These are phyloP conservation scores for Cryphonectria carpinicola DNA, from an alignment of 2,329 filamentous ascomycete species.

Conservation along the genomic window DNA sequence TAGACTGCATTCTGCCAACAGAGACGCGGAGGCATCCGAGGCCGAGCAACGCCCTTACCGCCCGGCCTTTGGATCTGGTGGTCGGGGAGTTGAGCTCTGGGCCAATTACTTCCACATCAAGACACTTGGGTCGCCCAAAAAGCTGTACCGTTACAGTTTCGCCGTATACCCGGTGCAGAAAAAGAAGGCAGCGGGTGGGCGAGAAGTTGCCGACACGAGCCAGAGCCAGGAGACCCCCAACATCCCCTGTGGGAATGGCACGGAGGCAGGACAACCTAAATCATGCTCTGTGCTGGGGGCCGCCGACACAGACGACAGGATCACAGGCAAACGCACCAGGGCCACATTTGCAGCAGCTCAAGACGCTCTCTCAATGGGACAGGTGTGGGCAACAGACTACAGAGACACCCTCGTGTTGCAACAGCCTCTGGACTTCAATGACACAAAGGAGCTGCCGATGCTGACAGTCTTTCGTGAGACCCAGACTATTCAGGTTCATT, in stretches of 20 bases:
- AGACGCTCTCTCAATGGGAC: background rate
- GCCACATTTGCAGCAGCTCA: background rate
- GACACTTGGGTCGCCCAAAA: conserved; percentile 36
- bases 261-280: background rate
- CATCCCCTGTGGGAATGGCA: background rate
- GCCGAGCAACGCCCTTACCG: background rate
- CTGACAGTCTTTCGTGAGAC: background rate
- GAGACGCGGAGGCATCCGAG: background rate
- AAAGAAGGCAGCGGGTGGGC: background rate
- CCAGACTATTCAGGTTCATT: background rate
- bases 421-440: background rate
- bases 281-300: background rate
- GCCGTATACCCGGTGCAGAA: background rate
- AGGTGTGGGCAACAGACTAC: background rate
- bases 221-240: background rate
- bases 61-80: conserved; percentile 32
- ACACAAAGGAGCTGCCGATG: background rate
- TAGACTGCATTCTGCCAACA: background rate
- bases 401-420: background rate
- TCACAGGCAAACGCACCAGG: background rate
- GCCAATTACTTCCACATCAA: conserved; percentile 58
- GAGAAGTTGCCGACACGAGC: background rate
- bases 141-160: conserved; percentile 1
- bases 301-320: background rate
- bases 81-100: conserved; percentile 51